Percentiles rank a stretch among this genome's conserved stretches.
Conservation (phyloP, 1,284 basidiomycete species). For the Ustilago vetiveriae region DNA sequence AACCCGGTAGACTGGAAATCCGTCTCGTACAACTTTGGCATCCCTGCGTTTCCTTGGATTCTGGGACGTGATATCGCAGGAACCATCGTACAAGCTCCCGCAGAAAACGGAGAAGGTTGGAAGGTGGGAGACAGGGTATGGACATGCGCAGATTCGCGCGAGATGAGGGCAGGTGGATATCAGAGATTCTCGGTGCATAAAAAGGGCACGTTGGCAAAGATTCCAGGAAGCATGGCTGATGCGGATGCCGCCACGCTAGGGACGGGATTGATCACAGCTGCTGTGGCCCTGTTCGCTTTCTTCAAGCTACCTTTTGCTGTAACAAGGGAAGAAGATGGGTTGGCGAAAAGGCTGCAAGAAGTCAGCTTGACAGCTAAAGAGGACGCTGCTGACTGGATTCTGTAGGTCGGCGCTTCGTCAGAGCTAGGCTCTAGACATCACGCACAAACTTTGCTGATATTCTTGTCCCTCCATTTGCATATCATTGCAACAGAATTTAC, state of each 20-base stretch:
- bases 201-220: conserved; percentile 36
- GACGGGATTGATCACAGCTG: conserved; percentile 65
- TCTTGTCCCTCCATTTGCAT: background rate
- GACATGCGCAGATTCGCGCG: conserved; percentile 59
- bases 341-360: background rate
- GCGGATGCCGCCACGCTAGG: conserved; percentile 57
- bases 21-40: conserved; percentile 58
- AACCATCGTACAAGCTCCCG: conserved; percentile 69
- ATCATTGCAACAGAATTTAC: conserved; percentile 32
- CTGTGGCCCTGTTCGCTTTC: conserved; percentile 54
- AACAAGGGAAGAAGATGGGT: background rate
- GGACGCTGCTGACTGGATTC: conserved; percentile 28
- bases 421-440: no score
- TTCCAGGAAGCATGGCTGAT: conserved; percentile 32
- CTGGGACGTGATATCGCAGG: conserved; percentile 71
- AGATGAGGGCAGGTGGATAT: conserved; percentile 52
- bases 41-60: conserved; percentile 62
- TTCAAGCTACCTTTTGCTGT: conserved; percentile 29
- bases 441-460: background rate
- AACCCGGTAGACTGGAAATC: conserved; percentile 61
- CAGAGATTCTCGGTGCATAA: conserved; percentile 47
- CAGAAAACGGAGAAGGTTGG: conserved; percentile 67
- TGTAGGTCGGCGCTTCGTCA: conserved; percentile 22
- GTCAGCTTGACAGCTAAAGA: background rate
- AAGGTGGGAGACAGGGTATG: conserved; percentile 69